Percentiles rank a stretch among this genome's conserved stretches.
Conservation (phyloP, 2,329 filamentous ascomycete species). For the Pseudocercospora macadamiae region DNA sequence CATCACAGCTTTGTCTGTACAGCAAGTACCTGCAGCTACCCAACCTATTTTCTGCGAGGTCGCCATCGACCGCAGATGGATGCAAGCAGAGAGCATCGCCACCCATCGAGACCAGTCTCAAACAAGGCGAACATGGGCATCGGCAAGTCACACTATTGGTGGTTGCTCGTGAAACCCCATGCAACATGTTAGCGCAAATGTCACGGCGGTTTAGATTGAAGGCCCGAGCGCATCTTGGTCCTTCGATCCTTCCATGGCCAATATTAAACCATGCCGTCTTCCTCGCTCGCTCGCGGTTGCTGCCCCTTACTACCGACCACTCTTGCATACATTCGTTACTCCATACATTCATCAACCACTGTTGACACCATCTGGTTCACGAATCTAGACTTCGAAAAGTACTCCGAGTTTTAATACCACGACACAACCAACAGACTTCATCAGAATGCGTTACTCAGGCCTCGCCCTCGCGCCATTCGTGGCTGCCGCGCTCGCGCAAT, state of each 20-base stretch:
- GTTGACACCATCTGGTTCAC: conserved; percentile 9
- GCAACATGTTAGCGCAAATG: not conserved
- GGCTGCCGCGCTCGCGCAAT: conserved; percentile 47
- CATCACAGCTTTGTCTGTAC: conserved; percentile 1
- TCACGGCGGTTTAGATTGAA: not conserved
- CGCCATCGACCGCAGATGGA: not conserved
- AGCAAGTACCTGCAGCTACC: not conserved
- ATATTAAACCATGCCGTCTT: not conserved
- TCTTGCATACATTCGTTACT: not conserved
- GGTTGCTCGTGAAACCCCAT: not conserved
- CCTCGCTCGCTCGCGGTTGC: conserved; percentile 6
- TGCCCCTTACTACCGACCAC: not conserved
- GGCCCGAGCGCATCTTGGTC: not conserved
- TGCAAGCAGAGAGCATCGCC: not conserved
- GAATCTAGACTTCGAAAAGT: not conserved
- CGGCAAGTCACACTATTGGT: not conserved
- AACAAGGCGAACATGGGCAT: not conserved
- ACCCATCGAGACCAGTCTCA: not conserved
- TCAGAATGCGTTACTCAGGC: conserved; percentile 53
- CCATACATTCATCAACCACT: not conserved
- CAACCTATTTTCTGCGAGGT: not conserved
- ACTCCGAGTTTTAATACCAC: not conserved
- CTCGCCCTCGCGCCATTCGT: conserved; percentile 48
- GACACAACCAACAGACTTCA: not conserved
- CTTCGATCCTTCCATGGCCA: not conserved